Evolutionary conservation across 352 stramenopile genomes (phyloP).

Genomic region (Phytophthora cajani): DNA sequence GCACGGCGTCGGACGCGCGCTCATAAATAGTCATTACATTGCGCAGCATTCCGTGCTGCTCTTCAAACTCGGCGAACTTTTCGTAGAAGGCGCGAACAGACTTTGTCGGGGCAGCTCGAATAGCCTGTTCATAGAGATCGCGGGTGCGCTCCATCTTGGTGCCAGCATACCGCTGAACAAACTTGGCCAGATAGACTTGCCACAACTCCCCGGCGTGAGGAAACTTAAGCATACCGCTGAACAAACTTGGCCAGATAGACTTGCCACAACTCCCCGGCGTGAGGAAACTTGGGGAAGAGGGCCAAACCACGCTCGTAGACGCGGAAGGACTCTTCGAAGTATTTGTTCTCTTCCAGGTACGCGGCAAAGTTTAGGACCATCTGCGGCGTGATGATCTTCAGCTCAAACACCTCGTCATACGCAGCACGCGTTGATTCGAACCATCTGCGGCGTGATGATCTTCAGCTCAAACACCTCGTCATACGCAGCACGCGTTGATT

Average conservation of each 20-base stretch:
- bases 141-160: conserved; percentile 97
- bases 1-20: conserved; percentile 88
- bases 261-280: conserved; percentile 96
- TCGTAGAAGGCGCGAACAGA: conserved; percentile 86
- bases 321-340: conserved; percentile 96
- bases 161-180: conserved; percentile 95
- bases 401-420: conserved; percentile 96
- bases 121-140: conserved; percentile 97
- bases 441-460: conserved; percentile 96
- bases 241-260: conserved; percentile 97
- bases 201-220: conserved; percentile 97
- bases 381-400: conserved; percentile 96
- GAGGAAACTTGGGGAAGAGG: conserved; percentile 93
- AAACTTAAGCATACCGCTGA: conserved; percentile 94
- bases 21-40: conserved; percentile 97
- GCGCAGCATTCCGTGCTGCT: conserved; percentile 95
- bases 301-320: conserved; percentile 92
- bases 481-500: conserved; percentile 96
- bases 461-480: conserved; percentile 95
- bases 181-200: conserved; percentile 95
- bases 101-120: conserved; percentile 82
- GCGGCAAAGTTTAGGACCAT: conserved; percentile 98
- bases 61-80: conserved; percentile 96
- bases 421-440: conserved; percentile 96
- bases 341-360: conserved; percentile 97